Base-by-base conservation (phyloP, 176 grass and related monocot species). In the Phyllostachys edulis region DNA sequence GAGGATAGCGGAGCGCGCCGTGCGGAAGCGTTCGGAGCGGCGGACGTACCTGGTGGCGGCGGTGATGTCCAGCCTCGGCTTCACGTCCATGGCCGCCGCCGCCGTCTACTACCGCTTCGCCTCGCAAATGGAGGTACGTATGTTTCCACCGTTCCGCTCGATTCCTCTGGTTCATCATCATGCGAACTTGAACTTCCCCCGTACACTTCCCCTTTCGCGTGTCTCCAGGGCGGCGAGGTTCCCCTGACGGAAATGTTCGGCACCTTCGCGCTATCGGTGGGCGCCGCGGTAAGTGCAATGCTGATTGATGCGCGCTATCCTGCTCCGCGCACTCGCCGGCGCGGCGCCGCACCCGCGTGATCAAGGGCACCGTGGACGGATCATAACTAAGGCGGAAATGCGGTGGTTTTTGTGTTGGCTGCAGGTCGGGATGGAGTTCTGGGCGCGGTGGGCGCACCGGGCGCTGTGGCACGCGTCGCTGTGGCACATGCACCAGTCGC, bases 361-460 rank as follows among this genome's bases (percentile, higher is more conserved):
- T 50, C 51, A 18, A 54, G 16, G 54, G n/a, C 21, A 26, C n/a
- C 57, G n/a, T 7, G 57, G 9, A 60, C n/a, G 59, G 59, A 62
- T 29, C 23, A 5, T 13, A 29, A 13, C 59, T 14, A 62, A 6
- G 59, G 59, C 5, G 59, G 59, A 26, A 62, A 29, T 62, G 59
- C 59, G 59, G 23, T 23, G 52, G 5, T 23, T 24, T 60, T 24
- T 3, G 3, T 60, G 3, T 12, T 60, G 57, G 17, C 5, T 8
- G 36, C 75, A 96, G 94, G 94, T 97, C 5, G 96, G 96, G 49
- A 98, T 98, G 96, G 96, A 98, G 88, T 92, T 94, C 72, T 98
- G 96, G 96, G 93, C 96, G 23, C 84, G 96, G 51, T 98, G 96
- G 96, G 96, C 91, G 67, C 93, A 98, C 87, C 91, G 87, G 5